Base-by-base conservation (phyloP, 1,284 basidiomycete genomes). In the Tilletia horrida region DNA sequence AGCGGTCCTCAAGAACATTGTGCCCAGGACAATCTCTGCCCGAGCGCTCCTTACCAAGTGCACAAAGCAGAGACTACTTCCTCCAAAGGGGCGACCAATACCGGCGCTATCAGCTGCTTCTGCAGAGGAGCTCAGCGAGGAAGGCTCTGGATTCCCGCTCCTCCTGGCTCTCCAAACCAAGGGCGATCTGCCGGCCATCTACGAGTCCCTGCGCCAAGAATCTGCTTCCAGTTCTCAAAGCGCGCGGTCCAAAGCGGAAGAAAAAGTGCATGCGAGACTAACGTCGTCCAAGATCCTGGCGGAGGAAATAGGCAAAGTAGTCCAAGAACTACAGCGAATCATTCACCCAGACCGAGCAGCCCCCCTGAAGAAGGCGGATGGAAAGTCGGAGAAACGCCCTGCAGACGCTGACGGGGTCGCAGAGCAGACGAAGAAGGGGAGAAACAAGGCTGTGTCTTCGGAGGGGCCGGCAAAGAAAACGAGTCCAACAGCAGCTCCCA, bases 281-380 rank as follows among this genome's bases (percentile, higher is more conserved):
- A 84, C 90, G 52, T 92, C 90, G 75, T 89, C 89, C 1, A 93
- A 91, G 80, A 82, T 85, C 21, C 84, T 93, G 13, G 88, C 91
- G 0, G 84, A 86, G 14, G 87, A 87, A 70, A 84, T 91, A 2
- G 83, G 84, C 18, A 76, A 79, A 23, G 85, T 86, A 18, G 78
- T 93, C 0, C 84, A 85, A 9, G 84, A 85, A 68, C 67, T 76
- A n/a, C 71, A 2, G 69, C 63, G 3, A 67, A 72, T 7, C 63
- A 69, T 40, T 66, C 69, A 43, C 6, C n/a, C 43, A 35, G 14
- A 43, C 35, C 2, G 18, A 16, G 23, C 47, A 11, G 13, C 62
- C 64, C 7, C 50, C n/a, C 14, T 21, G 21, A 52, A 52, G 50
- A 27, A 14, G n/a, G 21, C 3, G 23, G 50, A 11, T 11, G 35